Percentiles rank a stretch among this genome's conserved stretches.
These are phyloP conservation scores for Bryoerythrophyllum caledonicum DNA, from an alignment of 225 moss, liverwort and hornwort species.

Conservation along the genomic window DNA sequence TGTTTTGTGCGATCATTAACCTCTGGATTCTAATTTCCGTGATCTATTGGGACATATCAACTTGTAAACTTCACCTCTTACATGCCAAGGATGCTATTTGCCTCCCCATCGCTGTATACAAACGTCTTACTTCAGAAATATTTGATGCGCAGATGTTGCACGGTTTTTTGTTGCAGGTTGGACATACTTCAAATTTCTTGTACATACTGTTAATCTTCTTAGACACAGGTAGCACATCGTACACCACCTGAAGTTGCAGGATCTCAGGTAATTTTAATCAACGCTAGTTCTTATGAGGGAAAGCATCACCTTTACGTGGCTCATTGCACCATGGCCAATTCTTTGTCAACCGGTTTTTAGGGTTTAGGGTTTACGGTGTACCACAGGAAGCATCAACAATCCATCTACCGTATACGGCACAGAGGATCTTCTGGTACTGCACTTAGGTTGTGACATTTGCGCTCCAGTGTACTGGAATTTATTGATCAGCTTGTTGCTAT, in stretches of 20 bases:
- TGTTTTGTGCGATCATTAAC: not conserved
- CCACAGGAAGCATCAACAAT: not conserved
- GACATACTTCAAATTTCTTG: not conserved
- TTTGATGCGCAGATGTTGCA: not conserved
- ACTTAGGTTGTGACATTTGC: not conserved
- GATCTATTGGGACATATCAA: not conserved
- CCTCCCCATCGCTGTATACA: not conserved
- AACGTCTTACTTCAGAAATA: constrained; percentile 1
- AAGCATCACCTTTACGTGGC: not conserved
- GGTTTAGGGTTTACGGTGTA: too few relatives aligned
- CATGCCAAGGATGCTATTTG: not conserved
- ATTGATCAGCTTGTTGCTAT: too few relatives aligned
- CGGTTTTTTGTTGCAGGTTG: not conserved
- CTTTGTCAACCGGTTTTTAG: too few relatives aligned
- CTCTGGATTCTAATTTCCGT: constrained; percentile 11
- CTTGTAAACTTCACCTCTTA: not conserved
- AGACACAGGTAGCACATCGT: not conserved
- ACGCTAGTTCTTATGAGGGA: not conserved
- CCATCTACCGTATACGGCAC: not conserved
- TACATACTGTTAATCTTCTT: not conserved
- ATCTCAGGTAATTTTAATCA: not conserved
- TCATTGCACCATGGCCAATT: not conserved
- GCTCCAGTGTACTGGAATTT: not conserved
- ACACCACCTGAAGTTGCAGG: not conserved
- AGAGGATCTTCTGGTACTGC: not conserved